Percentiles rank a stretch among this genome's conserved stretches.
These are phyloP conservation scores for Myxozyma neglecta DNA, from an alignment of 805 yeast genomes.

Conservation along the genomic window DNA sequence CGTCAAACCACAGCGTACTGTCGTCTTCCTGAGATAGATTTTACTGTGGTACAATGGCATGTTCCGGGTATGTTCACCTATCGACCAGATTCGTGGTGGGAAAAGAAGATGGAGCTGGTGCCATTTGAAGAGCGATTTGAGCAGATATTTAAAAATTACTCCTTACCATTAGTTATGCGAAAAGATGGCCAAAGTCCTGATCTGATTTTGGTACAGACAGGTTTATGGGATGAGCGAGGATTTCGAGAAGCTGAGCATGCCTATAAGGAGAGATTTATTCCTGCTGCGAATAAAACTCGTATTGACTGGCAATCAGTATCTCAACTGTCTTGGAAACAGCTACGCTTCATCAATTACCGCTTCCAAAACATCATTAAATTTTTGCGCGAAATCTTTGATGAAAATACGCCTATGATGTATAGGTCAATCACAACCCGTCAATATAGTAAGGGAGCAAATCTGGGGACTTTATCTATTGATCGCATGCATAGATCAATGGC, in stretches of 20 bases:
- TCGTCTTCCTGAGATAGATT: conserved; percentile 18
- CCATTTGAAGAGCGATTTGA: conserved; percentile 28
- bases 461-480: conserved; percentile 11
- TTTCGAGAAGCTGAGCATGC: conserved; percentile 6
- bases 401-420: conserved; percentile 23
- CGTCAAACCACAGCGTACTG: conserved; percentile 20
- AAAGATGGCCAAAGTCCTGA: conserved; percentile 18
- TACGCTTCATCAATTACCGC: conserved; percentile 22
- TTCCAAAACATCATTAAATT: conserved; percentile 5
- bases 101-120: conserved; percentile 12
- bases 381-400: conserved; percentile 16
- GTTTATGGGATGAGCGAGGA: conserved; percentile 29
- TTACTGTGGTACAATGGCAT: conserved; percentile 30
- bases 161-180: conserved; percentile 1
- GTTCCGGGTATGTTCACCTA: conserved; percentile 20
- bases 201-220: conserved; percentile 22
- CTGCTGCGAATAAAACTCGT: neutral
- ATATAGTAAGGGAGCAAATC: neutral
- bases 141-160: conserved; percentile 4
- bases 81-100: conserved; percentile 31
- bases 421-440: conserved; percentile 19
- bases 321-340: conserved; percentile 22
- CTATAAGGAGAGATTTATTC: neutral
- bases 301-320: conserved; percentile 1
- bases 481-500: conserved; percentile 21